Evolutionary conservation across 2,329 filamentous ascomycete genomes (phyloP), one percentile per base, ranked within the genome.

Genomic region (Stemphylium beticola): DNA sequence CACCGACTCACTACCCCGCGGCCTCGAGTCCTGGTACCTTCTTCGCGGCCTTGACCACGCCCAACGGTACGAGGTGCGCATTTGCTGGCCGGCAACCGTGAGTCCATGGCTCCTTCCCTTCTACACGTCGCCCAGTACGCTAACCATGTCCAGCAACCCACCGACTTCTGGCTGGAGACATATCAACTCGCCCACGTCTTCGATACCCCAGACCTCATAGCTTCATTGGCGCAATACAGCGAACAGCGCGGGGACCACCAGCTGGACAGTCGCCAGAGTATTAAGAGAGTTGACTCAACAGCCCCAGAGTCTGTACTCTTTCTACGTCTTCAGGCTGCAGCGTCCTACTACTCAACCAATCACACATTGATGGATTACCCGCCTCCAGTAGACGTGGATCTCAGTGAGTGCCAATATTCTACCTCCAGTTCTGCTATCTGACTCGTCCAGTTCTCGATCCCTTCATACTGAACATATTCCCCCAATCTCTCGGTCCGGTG

Each of bases 61-160:
- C 10, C 88, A 89, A 68, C 85, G 92, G 62, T 97, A 98, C 81
- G 95, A 99, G 79, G 84, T 96, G 43, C 87, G 95, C 49, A 82
- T 97, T 55, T 98, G 93, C 78, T 99, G 93, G 93, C 83, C 92
- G 56, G 95, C 95, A 36, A 95, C 89, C 57, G 93, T 96, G 83
- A 77, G 90, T 39, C 38, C 31, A 12, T 29, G 10, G 38, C 37
- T 48, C 41, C 45, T 53, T 24, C 38, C 31, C 37, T n/a, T 31
- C 37, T 5, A 4, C 36, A 18, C 11, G 56, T 43, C 49, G 57
- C 12, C 52, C 31, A 18, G 48, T 59, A 43, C n/a, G n/a, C 64
- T 66, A 58, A 67, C 62, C 15, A 5, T 31, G 47, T 17, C 3
- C 58, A 97, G 93, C 89, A 96, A 87, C 93, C 93, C 39, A 96